Evolutionary conservation across 192 early-diverging fungal species (phyloP), one percentile per base, ranked within the genome.

Genomic region (Umbelopsis sp.): DNA sequence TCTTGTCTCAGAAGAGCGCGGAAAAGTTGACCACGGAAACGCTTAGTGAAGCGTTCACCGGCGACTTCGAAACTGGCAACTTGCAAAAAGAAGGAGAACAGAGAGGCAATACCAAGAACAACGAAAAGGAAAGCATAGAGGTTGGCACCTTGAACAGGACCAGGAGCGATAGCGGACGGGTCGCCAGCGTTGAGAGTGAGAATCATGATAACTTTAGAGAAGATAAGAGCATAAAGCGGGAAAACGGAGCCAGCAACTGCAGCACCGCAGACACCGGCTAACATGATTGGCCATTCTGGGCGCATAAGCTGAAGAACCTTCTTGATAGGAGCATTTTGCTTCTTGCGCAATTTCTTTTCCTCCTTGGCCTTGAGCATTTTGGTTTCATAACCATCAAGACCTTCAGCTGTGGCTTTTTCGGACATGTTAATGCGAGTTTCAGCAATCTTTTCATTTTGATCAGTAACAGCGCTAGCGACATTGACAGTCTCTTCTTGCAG

Each of bases 1-100:
- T 97, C 92, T 80, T 98, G 96, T 15, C 85, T 79, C 66, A 97
- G 70, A 67, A 95, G 88, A 11, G 90, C 77, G 0, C 75, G 66
- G 84, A 97, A 97, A 8, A 83, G 75, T 18, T 80, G 68, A 52
- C 81, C 80, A 35, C 95, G 90, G 30, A 93, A 73, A 1, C 85
- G 74, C 58, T 74, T 81, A 4, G 92, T 91, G 37, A 93, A 82
- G 12, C 75, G 53, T 73, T 90, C 91, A 61, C 88, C 89, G 15
- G 84, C 81, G n/a, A 89, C 77, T 45, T 82, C 82, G 72, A 94
- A 93, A 71, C 79, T 55, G 64, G 84, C 66, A 67, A 84, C 73
- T 69, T 91, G 87, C 12, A 84, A 73, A 70, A 84, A 83, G 55
- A 82, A 82, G 7, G 87, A 79, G 47, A 90, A 77, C 61, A 91